Evolutionary conservation across 2,329 filamentous ascomycete species (phyloP).

Genomic region (Aspergillus fumigatus): DNA sequence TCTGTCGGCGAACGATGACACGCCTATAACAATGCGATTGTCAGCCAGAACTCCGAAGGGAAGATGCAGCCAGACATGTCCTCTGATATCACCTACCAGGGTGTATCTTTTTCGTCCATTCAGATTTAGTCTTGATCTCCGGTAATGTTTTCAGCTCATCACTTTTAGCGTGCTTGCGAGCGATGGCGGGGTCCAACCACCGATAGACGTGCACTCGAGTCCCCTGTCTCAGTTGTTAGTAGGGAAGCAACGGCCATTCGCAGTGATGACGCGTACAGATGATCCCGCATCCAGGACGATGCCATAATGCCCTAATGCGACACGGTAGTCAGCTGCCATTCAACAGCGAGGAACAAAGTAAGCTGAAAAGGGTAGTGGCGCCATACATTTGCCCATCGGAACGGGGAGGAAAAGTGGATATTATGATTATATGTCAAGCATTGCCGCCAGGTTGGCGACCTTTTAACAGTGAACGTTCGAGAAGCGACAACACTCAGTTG

Average conservation of each 20-base stretch:
- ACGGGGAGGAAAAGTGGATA: slow-evolving; percentile 10
- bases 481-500: background rate
- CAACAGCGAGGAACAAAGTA: background rate
- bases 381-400: slow-evolving; percentile 43
- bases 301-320: slow-evolving; percentile 63
- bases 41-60: background rate
- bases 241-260: background rate
- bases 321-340: background rate
- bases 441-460: slow-evolving; percentile 20
- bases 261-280: slow-evolving; percentile 52
- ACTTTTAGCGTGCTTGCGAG: slow-evolving; percentile 56
- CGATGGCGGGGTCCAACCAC: slow-evolving; percentile 75
- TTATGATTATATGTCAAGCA: slow-evolving; percentile 19
- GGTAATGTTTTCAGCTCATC: slow-evolving; percentile 67
- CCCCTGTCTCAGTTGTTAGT: slow-evolving; percentile 47
- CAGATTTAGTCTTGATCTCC: slow-evolving; percentile 73
- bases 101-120: slow-evolving; percentile 90
- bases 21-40: slow-evolving; percentile 41
- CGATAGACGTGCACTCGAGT: slow-evolving; percentile 91
- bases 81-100: slow-evolving; percentile 55
- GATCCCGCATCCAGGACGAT: slow-evolving; percentile 97
- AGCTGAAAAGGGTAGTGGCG: background rate
- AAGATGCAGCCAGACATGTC: background rate
- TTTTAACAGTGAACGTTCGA: background rate
- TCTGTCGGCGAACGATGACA: slow-evolving; percentile 81